Evolutionary conservation across 768 basidiomycete genomes (phyloP).

Genomic region (Rhodotorula paludigena): DNA sequence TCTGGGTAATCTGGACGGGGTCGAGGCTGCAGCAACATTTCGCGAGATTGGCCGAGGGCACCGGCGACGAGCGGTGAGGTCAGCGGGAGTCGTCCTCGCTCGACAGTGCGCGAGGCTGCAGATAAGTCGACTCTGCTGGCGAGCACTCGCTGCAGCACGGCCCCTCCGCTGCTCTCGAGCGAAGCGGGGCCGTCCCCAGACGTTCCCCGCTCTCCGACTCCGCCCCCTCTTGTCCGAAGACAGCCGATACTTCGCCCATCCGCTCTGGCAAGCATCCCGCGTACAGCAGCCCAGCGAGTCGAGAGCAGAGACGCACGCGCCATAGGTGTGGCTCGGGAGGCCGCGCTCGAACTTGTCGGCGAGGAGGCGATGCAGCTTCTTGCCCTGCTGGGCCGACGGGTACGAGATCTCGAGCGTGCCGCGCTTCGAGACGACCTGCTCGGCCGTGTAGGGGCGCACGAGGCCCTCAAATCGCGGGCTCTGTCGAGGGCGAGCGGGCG

Average conservation of each 20-base stretch:
- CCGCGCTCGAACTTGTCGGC: conserved; percentile 68
- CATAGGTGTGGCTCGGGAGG: conserved; percentile 90
- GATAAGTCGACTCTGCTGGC: too few species aligned
- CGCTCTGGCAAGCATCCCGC: too few species aligned
- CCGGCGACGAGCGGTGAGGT: too few species aligned
- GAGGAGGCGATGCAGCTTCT: conserved; percentile 77
- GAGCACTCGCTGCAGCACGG: too few species aligned
- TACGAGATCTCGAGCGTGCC: conserved; percentile 81
- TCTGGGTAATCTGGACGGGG: conserved; percentile 95
- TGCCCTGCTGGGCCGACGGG: conserved; percentile 74
- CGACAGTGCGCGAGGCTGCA: neutral
- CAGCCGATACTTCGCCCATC: too few species aligned
- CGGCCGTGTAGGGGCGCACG: conserved; percentile 87
- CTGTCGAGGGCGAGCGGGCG: conserved; percentile 49
- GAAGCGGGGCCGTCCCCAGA: neutral
- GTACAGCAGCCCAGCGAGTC: neutral
- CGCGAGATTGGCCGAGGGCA: neutral
- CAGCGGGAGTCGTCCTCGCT: too few species aligned
- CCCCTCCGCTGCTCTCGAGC: too few species aligned
- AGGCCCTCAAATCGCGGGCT: conserved; percentile 77
- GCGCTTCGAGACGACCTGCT: conserved; percentile 87
- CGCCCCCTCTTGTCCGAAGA: too few species aligned
- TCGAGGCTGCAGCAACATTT: conserved; percentile 62
- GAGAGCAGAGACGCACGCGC: conserved; percentile 79
- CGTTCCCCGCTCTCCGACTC: conserved; percentile 12